phyloP scores from a whole-genome alignment of 176 grass and related monocot genomes.

The Ensete ventricosum region DNA sequence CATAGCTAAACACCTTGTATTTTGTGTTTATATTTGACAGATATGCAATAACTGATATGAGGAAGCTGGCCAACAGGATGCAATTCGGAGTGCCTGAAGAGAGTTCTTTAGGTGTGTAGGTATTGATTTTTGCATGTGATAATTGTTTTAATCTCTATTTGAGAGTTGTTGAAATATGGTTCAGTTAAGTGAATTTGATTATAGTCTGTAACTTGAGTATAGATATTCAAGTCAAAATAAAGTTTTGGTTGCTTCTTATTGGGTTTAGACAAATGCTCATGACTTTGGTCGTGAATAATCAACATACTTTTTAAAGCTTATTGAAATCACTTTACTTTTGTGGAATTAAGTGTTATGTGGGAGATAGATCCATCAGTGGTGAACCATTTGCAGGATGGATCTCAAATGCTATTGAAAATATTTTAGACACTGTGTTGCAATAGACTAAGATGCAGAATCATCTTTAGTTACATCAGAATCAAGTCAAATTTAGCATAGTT shows the following conservation, averaged over 20 bases:
- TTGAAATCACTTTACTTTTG: no score
- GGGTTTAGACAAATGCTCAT: no score
- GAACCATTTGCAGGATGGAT: no score
- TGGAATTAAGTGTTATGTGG: no score
- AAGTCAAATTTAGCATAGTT: no score
- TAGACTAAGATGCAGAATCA: no score
- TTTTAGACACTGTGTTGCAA: no score
- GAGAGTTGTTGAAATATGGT: neutral
- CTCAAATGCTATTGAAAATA: no score
- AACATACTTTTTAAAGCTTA: no score
- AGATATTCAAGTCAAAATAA: neutral
- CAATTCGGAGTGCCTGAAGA: conserved; percentile 81
- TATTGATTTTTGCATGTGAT: neutral
- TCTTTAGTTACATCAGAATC: no score
- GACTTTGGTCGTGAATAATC: no score
- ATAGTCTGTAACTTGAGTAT: neutral
- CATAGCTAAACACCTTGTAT: conserved; percentile 2
- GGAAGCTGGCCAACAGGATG: conserved; percentile 86
- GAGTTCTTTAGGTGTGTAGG: conserved; percentile 67
- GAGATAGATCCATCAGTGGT: no score
- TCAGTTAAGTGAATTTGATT: neutral
- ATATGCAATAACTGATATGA: conserved; percentile 78
- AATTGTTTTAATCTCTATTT: neutral
- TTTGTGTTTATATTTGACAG: conserved; percentile 32
- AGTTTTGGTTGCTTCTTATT: neutral